Conservation (phyloP, 176 grass and related monocot genomes). For the Elymus sibiricus region DNA sequence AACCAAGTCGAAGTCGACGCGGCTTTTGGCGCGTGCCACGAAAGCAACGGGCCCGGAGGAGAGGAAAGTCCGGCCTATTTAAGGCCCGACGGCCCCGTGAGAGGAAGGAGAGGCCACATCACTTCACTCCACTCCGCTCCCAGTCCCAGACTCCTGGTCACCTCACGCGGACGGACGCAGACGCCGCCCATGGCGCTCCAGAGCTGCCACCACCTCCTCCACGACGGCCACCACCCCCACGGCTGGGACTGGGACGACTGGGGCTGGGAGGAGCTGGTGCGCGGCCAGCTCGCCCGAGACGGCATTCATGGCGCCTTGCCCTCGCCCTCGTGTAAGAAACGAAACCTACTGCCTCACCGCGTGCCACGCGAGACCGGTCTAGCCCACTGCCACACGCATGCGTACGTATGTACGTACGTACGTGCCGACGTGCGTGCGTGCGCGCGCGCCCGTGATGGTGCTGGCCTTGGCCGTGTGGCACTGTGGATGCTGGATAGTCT, state of each 20-base stretch:
- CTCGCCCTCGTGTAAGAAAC: constrained; percentile 33
- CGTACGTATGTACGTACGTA: background rate
- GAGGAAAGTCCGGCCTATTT: constrained; percentile 48
- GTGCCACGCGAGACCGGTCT: background rate
- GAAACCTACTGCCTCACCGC: background rate
- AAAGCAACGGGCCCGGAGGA: background rate
- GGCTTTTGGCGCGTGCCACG: constrained; percentile 34
- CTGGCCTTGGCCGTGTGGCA: background rate
- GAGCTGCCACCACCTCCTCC: constrained; percentile 19
- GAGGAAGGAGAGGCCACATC: constrained; percentile 27
- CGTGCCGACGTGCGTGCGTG: background rate
- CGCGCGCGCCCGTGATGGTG: background rate
- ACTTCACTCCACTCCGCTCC: background rate
- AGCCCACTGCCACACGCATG: background rate
- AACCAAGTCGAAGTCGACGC: constrained; percentile 16
- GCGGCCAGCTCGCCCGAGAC: background rate
- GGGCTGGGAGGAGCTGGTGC: background rate
- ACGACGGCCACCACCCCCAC: constrained; percentile 13
- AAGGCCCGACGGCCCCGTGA: background rate
- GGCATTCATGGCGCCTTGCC: background rate
- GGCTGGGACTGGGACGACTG: constrained; percentile 6
- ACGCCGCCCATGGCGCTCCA: constrained; percentile 47
- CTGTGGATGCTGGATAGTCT: background rate
- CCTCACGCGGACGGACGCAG: background rate
- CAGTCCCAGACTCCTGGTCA: background rate